These are phyloP conservation scores for Candida palmyrensis DNA, from an alignment of 805 yeast species.

Conservation along the genomic window DNA sequence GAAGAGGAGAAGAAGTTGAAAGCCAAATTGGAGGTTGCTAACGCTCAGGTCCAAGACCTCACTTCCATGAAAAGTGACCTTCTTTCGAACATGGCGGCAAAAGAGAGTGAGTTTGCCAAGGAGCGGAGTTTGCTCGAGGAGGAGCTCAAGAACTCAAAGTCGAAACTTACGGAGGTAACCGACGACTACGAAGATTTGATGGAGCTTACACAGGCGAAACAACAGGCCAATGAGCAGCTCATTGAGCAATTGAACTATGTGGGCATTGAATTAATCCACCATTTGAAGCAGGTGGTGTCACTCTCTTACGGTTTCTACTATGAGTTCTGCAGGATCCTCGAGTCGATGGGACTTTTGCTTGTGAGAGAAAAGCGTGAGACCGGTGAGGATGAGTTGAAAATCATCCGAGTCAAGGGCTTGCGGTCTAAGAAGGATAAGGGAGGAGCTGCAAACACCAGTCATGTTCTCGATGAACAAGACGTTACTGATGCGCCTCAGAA, in stretches of 20 bases:
- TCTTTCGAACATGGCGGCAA: conserved; percentile 60
- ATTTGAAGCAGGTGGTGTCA: conserved; percentile 12
- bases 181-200: conserved; percentile 39
- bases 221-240: conserved; percentile 19
- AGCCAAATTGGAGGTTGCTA: conserved; percentile 8
- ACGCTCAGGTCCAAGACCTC: conserved; percentile 18
- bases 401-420: conserved; percentile 78
- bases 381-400: conserved; percentile 36
- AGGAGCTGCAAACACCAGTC: not conserved
- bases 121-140: conserved; percentile 48
- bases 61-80: conserved; percentile 53
- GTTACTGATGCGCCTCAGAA: conserved; percentile 17
- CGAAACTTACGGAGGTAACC: conserved; percentile 43
- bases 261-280: conserved; percentile 11
- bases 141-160: conserved; percentile 42
- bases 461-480: conserved; percentile 20
- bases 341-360: conserved; percentile 72
- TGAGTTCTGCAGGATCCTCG: conserved; percentile 54
- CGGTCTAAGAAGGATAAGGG: conserved; percentile 34
- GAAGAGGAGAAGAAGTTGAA: conserved; percentile 12
- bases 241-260: conserved; percentile 21
- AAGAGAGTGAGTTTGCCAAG: conserved; percentile 52
- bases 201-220: conserved; percentile 30
- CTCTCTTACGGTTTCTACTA: conserved; percentile 28
- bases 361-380: conserved; percentile 29